Base-by-base conservation (phyloP, 2,329 filamentous ascomycete species). In the Aspergillus sp. region DNA sequence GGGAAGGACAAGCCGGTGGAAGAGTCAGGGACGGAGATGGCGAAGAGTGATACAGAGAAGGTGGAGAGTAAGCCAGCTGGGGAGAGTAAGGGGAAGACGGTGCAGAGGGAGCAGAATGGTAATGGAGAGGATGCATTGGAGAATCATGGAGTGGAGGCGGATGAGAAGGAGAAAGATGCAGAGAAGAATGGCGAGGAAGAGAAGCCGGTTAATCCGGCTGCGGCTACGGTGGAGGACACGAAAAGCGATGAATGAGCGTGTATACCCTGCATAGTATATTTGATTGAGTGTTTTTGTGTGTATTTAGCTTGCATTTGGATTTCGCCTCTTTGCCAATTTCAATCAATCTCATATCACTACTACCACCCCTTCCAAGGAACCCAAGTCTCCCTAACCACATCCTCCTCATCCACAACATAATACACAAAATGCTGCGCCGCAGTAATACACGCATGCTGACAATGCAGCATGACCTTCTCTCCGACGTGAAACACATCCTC, bases 381-480 rank as follows among this genome's bases (percentile, higher is more conserved):
- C 68, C 69, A 70, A 15, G 65, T 65, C 59, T 70, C 69, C 51
- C 61, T 38, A n/a, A 70, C 65, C 38, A 69, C 45, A 60, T 66
- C 61, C 19, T 53, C 17, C 47, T 59, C 64, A 74, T 93, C 90
- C 5, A 93, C 85, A 32, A 94, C 79, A 21, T 91, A 78, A 75
- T 91, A 94, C 81, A 86, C 90, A 10, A 83, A 85, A 76, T 88
- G 89, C 19, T 85, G 84, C 0, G 87, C 87, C 0, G 89, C 87
- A 1, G 90, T 85, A 69, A 94, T 89, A 72, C 91, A 94, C 45
- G 90, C 87, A 77, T 94, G 91, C 68, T 94, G 93, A 1, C 90
- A 89, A 87, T 89, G 92, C 19, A 94, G 78, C 58, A 86, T 79
- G 28, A 93, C 75, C 72, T 86, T 87, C 70, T 91, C 83, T 1